phyloP scores from a whole-genome alignment of 2,329 filamentous ascomycete species.

The Pseudogymnoascus sp. region DNA sequence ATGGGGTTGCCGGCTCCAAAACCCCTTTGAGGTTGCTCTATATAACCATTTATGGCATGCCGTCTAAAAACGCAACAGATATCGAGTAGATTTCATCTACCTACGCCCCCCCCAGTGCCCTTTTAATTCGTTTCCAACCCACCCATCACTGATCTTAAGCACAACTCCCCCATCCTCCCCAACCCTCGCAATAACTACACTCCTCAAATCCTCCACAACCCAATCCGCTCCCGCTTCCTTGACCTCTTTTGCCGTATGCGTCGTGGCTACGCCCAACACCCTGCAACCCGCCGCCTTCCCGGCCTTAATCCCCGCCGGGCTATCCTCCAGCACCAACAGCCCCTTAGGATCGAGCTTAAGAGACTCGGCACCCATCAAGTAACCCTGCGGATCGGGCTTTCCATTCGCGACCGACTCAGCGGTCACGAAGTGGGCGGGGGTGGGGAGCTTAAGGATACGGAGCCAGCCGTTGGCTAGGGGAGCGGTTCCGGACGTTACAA shows the following conservation, averaged over 20 bases:
- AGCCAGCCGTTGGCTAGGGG: slow-evolving; percentile 67
- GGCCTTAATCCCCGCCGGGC: slow-evolving; percentile 57
- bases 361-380: slow-evolving; percentile 56
- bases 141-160: slow-evolving; percentile 23
- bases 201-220: slow-evolving; percentile 58
- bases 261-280: slow-evolving; percentile 58
- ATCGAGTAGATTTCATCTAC: background rate
- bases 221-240: slow-evolving; percentile 58
- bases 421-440: slow-evolving; percentile 58
- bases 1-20: background rate
- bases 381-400: slow-evolving; percentile 71
- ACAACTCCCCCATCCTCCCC: slow-evolving; percentile 25
- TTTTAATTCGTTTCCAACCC: slow-evolving; percentile 4
- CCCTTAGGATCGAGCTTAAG: slow-evolving; percentile 31
- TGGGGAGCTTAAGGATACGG: slow-evolving; percentile 53
- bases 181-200: slow-evolving; percentile 43
- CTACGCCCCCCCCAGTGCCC: background rate
- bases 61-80: background rate
- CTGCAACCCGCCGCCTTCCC: slow-evolving; percentile 65
- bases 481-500: slow-evolving; percentile 67
- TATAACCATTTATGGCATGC: background rate
- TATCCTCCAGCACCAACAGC: slow-evolving; percentile 60
- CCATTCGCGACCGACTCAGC: slow-evolving; percentile 68
- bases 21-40: background rate
- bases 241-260: slow-evolving; percentile 52